Percentiles rank a stretch among this genome's conserved stretches.
phyloP scores from a whole-genome alignment of 257 asterid genomes.

The Ocimum tenuiflorum region DNA sequence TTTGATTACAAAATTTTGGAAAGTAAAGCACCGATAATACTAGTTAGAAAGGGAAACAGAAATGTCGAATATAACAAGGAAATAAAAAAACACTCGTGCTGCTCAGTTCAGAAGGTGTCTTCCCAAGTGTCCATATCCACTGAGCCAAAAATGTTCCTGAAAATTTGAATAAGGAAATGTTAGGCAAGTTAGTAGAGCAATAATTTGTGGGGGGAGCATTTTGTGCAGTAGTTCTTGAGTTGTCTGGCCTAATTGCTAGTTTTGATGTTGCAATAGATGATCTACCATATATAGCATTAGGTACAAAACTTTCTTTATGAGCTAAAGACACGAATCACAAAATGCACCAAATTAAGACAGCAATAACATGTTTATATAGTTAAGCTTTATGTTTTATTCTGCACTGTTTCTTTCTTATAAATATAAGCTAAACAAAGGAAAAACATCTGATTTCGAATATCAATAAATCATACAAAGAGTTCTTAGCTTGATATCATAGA shows the following conservation, averaged over 20 bases:
- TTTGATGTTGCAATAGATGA: background rate
- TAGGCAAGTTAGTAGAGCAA: background rate
- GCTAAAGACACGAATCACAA: no score
- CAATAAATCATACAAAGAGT: no score
- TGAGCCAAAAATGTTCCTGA: conserved; percentile 10
- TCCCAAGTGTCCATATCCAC: background rate
- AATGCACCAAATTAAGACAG: no score
- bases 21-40: background rate
- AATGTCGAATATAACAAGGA: no score
- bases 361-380: no score
- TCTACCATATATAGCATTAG: no score
- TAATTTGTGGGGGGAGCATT: no score
- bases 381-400: no score
- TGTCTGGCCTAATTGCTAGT: background rate
- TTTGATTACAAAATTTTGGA: background rate
- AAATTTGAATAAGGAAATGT: background rate
- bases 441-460: no score
- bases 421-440: background rate
- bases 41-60: background rate
- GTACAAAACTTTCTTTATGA: no score
- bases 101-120: background rate
- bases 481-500: no score
- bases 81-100: background rate
- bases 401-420: no score
- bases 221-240: background rate